Evolutionary conservation across 495 filamentous ascomycete species (phyloP), one percentile per base, ranked within the genome.

Genomic region (Aspergillus incahuasiensis): DNA sequence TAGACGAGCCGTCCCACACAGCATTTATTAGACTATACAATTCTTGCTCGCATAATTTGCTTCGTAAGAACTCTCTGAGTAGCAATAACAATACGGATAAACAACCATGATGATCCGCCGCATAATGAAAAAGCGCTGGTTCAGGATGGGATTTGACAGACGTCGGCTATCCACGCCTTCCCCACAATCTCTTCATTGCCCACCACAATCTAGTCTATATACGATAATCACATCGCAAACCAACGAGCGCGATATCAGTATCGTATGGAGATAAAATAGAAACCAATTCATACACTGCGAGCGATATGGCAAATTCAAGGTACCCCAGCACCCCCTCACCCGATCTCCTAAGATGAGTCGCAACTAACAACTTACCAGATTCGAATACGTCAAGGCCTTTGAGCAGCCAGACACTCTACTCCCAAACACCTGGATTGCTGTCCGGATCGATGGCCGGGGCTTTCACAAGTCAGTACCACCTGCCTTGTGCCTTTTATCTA

Each of bases 381-480:
- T 87, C 68, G 94, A 95, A 75, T 97, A 97, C 68, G 94, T 97
- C 58, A 88, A 88, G 63, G 68, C 76, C 30, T 97, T 96, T 63
- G 94, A 98, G 78, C 88, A 87, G 67, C 71, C 81, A 5, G 88
- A 95, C 63, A 71, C 71, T 22, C 74, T 97, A 40, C 84, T 97
- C 4, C 90, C 86, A 22, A 92, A 91, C 58, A 97, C 92, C 9
- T 98, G 89, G 89, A 85, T 97, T 40, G 88, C 97, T 8, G 83
- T 98, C 51, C 85, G 94, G 44, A 85, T 97, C 53, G 94, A 98
- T 67, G 94, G 94, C 5, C 81, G 91, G 55, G 89, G 89, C 25
- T 97, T 97, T 65, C 90, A 91, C 62, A 94, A 91, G 89, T 92
- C 74, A 61, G 77, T 66, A n/a, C 41, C 21, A 8, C 25, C 25